Conservation (phyloP, 129 eudicot genomes). For the Solidago caesia region DNA sequence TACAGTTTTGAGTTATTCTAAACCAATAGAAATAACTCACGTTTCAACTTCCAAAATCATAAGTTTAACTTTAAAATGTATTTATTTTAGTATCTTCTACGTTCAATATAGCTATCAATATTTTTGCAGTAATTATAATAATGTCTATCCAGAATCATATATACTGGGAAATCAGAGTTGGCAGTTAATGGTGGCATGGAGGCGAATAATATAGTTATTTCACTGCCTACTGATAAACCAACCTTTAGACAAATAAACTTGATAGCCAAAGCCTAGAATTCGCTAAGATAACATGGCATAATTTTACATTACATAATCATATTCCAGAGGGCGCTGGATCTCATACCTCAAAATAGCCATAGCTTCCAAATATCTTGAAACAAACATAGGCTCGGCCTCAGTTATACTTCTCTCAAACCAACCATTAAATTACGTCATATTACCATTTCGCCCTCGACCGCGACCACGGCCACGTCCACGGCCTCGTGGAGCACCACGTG, state of each 20-base stretch:
- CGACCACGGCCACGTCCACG: constrained; percentile 29
- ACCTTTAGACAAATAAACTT: constrained; percentile 21
- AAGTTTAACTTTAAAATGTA: constrained; percentile 13
- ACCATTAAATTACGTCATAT: constrained; percentile 11
- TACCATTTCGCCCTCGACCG: constrained; percentile 27
- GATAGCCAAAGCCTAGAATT: constrained; percentile 8
- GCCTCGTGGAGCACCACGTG: constrained; percentile 31
- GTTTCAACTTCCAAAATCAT: constrained; percentile 11
- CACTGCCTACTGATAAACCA: constrained; percentile 8
- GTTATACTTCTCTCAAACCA: constrained; percentile 12
- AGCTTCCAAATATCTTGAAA: background rate
- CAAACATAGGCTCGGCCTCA: constrained; percentile 18
- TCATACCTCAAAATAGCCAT: constrained; percentile 32
- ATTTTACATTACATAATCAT: constrained; percentile 10
- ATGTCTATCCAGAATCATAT: constrained; percentile 4
- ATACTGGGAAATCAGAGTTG: background rate
- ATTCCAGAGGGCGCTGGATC: constrained; percentile 21
- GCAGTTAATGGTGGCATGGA: background rate
- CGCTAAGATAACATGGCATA: constrained; percentile 6
- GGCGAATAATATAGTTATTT: constrained; percentile 6
- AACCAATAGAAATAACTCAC: constrained; percentile 16
- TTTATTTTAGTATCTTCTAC: constrained; percentile 13
- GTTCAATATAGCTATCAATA: background rate
- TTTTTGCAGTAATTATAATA: background rate
- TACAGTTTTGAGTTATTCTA: constrained; percentile 30